Evolutionary conservation across 129 eudicot species (phyloP).

Genomic region (Artemisia argyi): DNA sequence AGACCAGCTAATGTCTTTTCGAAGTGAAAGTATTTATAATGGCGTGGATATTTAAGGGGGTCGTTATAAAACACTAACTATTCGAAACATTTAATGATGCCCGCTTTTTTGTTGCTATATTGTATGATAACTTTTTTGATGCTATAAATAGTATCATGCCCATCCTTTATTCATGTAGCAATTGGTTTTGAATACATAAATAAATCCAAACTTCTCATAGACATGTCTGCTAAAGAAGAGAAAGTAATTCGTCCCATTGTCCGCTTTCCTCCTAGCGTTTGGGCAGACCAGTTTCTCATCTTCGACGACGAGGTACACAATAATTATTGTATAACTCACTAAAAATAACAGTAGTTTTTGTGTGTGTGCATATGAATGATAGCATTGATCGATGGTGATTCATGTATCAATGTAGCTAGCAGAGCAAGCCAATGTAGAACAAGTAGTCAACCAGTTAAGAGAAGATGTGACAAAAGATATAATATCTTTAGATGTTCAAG

Average conservation of each 20-base stretch:
- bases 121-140: too few relatives aligned
- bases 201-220: background rate
- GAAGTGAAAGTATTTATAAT: too few relatives aligned
- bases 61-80: too few relatives aligned
- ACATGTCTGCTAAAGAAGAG: background rate
- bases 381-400: background rate
- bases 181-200: too few relatives aligned
- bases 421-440: conserved; percentile 4
- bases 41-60: too few relatives aligned
- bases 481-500: background rate
- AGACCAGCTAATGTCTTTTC: too few relatives aligned
- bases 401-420: conserved; percentile 13
- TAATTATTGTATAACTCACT: background rate
- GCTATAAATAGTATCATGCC: too few relatives aligned
- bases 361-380: background rate
- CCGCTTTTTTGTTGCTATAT: too few relatives aligned
- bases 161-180: too few relatives aligned
- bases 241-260: conserved; percentile 23
- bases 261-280: conserved; percentile 34
- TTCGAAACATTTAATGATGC: too few relatives aligned
- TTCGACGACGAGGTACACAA: conserved; percentile 8
- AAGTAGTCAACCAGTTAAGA: conserved; percentile 12
- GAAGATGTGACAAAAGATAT: conserved; percentile 33
- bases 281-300: conserved; percentile 42
- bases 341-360: background rate